These are phyloP conservation scores for Tylopilus felleus DNA, from an alignment of 768 basidiomycete genomes.

Conservation along the genomic window DNA sequence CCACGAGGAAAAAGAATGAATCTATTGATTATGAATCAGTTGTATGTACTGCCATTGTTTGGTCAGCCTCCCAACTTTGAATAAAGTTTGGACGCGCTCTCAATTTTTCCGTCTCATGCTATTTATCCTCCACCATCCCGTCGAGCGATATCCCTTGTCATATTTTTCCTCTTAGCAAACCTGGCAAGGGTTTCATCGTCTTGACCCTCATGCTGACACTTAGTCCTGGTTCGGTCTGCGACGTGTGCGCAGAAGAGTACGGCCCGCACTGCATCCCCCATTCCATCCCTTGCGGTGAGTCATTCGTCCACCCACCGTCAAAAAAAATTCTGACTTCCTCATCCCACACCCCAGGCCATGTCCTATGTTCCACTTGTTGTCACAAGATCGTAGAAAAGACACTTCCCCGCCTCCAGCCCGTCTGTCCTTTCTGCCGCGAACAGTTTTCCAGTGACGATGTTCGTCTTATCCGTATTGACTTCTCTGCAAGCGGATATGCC, in stretches of 20 bases:
- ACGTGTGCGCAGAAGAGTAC: constrained; percentile 87
- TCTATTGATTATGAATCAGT: constrained; percentile 1
- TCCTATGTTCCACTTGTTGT: constrained; percentile 75
- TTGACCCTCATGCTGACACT: constrained; percentile 72
- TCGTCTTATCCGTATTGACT: constrained; percentile 80
- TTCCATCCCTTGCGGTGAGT: constrained; percentile 74
- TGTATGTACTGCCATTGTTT: constrained; percentile 29
- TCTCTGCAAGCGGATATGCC: constrained; percentile 62
- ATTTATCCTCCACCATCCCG: constrained; percentile 47
- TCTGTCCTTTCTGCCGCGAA: constrained; percentile 85
- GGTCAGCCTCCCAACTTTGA: constrained; percentile 23
- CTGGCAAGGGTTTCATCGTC: constrained; percentile 38
- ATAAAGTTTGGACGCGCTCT: constrained; percentile 28
- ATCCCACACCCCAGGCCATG: constrained; percentile 54
- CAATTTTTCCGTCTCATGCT: constrained; percentile 39
- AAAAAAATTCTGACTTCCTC: constrained; percentile 26
- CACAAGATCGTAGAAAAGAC: constrained; percentile 81
- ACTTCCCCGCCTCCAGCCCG: constrained; percentile 61
- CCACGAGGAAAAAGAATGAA: not conserved
- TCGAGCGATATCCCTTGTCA: constrained; percentile 45
- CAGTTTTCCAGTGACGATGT: constrained; percentile 60
- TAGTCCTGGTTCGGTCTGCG: constrained; percentile 78
- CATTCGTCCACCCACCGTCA: not conserved
- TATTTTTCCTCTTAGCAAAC: constrained; percentile 37
- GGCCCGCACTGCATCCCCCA: constrained; percentile 71